These are phyloP conservation scores for Phanerochaete sordida DNA, from an alignment of 768 basidiomycete genomes.

Conservation along the genomic window DNA sequence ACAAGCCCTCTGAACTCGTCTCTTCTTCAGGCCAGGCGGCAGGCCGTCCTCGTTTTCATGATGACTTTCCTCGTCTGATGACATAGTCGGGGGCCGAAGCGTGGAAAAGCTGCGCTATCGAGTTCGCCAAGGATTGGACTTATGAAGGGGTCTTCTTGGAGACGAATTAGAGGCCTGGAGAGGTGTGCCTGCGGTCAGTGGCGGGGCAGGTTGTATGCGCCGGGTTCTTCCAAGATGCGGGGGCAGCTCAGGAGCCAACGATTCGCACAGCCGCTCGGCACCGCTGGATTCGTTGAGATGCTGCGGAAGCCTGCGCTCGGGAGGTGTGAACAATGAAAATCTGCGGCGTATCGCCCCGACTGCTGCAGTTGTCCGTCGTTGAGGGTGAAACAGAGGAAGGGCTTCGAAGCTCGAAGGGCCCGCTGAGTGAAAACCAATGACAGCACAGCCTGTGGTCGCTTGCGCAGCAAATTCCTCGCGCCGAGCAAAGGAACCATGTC, in stretches of 20 bases:
- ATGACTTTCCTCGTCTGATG: slow-evolving; percentile 60
- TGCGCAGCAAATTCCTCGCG: neutral
- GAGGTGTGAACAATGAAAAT: neutral
- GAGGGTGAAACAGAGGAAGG: neutral
- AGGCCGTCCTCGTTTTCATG: slow-evolving; percentile 33
- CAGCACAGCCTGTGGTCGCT: neutral
- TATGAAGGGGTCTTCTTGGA: neutral
- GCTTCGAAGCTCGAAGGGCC: no score
- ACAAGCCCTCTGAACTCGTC: slow-evolving; percentile 75
- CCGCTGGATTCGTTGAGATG: neutral
- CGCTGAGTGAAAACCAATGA: no score
- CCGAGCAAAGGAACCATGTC: neutral
- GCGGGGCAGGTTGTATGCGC: neutral
- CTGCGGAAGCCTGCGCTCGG: neutral
- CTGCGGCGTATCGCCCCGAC: neutral
- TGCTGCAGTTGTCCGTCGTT: neutral
- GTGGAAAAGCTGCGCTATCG: neutral
- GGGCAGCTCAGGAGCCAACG: neutral
- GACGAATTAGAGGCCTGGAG: neutral
- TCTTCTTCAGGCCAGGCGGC: slow-evolving; percentile 49
- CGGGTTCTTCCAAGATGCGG: neutral
- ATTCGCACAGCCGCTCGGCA: neutral
- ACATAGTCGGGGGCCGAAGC: slow-evolving; percentile 22
- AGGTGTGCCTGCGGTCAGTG: neutral
- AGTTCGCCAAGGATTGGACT: neutral